Conservation (phyloP, 768 basidiomycete species). For the Mycena vulgaris region DNA sequence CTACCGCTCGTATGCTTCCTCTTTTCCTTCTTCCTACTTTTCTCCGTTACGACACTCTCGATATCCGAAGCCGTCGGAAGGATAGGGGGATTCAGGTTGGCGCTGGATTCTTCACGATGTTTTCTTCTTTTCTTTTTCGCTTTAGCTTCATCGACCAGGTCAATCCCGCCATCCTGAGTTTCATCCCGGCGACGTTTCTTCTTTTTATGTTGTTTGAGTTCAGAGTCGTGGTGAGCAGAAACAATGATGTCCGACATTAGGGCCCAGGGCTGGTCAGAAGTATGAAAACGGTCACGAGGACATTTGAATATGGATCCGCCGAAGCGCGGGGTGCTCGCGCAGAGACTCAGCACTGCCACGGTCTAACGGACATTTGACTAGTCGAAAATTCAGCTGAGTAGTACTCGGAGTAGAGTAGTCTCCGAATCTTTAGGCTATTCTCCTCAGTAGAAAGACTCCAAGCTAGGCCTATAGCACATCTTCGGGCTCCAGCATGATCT, state of each 20-base stretch:
- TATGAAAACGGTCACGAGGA: no score
- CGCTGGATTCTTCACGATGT: conserved; percentile 18
- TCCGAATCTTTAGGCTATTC: no score
- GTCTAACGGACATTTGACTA: no score
- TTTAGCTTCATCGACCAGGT: conserved; percentile 41
- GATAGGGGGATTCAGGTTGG: background rate
- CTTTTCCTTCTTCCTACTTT: conserved; percentile 31
- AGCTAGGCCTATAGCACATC: no score
- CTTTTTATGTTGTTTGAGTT: conserved; percentile 53
- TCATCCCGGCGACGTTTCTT: conserved; percentile 52
- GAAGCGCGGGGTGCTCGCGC: no score
- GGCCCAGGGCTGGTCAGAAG: conserved; percentile 20
- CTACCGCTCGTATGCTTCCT: conserved; percentile 42
- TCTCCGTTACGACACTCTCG: background rate
- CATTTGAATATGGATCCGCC: no score
- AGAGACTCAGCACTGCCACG: no score
- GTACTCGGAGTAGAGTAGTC: no score
- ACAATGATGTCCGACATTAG: conserved; percentile 23
- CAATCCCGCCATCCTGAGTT: conserved; percentile 14
- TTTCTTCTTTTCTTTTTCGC: conserved; percentile 46
- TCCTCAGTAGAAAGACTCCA: no score
- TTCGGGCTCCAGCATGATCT: no score
- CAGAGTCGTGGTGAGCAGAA: background rate
- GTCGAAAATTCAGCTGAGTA: no score
- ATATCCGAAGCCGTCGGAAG: background rate